phyloP scores from a whole-genome alignment of 2,329 filamentous ascomycete genomes.

The Colletotrichum chrysophilum region DNA sequence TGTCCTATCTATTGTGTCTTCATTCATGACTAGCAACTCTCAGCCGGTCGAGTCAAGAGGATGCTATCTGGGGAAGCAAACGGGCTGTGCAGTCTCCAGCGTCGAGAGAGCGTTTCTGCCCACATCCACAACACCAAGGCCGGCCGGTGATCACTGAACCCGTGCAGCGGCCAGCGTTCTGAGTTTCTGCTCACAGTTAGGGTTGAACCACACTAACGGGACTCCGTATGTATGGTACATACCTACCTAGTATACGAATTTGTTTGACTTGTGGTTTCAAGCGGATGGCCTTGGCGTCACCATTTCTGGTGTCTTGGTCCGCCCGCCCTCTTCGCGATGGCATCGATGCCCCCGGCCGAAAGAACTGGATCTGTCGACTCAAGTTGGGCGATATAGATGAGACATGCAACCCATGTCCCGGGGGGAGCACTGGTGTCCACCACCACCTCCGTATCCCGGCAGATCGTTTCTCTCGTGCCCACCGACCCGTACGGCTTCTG shows the following conservation, averaged over 20 bases:
- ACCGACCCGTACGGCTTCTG: background rate
- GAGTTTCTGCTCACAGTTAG: background rate
- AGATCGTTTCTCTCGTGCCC: constrained; percentile 13
- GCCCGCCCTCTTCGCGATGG: background rate
- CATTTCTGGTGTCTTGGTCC: constrained; percentile 5
- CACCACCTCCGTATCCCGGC: constrained; percentile 15
- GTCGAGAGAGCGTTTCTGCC: background rate
- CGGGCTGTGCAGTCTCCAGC: background rate
- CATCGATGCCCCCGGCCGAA: background rate
- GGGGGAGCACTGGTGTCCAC: background rate
- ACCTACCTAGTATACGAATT: background rate
- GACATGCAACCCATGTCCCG: constrained; percentile 5
- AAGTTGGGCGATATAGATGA: constrained; percentile 8
- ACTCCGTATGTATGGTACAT: background rate
- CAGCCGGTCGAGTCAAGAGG: constrained; percentile 3
- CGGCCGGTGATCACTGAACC: background rate
- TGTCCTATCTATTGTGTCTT: background rate
- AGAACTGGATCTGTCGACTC: constrained; percentile 1
- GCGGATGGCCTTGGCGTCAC: constrained; percentile 1
- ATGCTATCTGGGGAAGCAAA: background rate
- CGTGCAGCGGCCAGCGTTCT: background rate
- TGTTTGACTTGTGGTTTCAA: constrained; percentile 15
- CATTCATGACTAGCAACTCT: constrained; percentile 2
- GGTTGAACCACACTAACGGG: background rate
- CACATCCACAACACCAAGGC: background rate